Base-by-base conservation (phyloP, 2,329 filamentous ascomycete genomes). In the Coniochaeta ligniaria region DNA sequence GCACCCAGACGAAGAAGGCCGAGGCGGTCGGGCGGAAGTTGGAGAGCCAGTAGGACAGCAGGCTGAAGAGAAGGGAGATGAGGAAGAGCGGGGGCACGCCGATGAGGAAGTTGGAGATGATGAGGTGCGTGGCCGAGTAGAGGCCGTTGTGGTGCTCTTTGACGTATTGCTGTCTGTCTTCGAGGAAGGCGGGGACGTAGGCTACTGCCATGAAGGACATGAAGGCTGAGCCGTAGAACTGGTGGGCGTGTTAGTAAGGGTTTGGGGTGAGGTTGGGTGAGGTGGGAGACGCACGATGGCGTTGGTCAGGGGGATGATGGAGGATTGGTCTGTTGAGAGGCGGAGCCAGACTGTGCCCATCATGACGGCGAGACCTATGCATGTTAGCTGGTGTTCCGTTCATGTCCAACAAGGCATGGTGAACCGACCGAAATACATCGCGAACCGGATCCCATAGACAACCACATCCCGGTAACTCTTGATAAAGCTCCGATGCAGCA, bases 281-380 rank as follows among this genome's bases (percentile, higher is more conserved):
- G 41, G 6, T 11, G n/a, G 17, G 6, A 3, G 8, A 28, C 31
- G 22, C 9, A 68, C 78, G 69, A 96, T 89, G 56, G 90, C 89
- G 71, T 96, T 96, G 72, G 87, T 91, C 67, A 91, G 90, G 0
- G 91, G 86, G 67, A 91, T 88, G 66, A 96, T 94, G 61, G 89
- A 88, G 60, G 81, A 77, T 70, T 96, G 91, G 0, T 80, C 76
- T 0, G 87, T 80, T 4, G 81, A 75, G 2, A 96, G 79, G 6
- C 91, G 85, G 16, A 96, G 76, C 87, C 90, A 96, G 14, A 96
- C 89, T 0, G 92, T 96, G 6, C 92, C 91, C 88, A 94, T 92
- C 83, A 95, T 88, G 66, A 95, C 84, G 1, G 91, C 91, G 17
- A 96, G 79, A 0, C 85, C 84, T 66, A 41, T 66, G 56, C 36